phyloP scores from a whole-genome alignment of 179 eudicot species.

The Gypsophila paniculata region DNA sequence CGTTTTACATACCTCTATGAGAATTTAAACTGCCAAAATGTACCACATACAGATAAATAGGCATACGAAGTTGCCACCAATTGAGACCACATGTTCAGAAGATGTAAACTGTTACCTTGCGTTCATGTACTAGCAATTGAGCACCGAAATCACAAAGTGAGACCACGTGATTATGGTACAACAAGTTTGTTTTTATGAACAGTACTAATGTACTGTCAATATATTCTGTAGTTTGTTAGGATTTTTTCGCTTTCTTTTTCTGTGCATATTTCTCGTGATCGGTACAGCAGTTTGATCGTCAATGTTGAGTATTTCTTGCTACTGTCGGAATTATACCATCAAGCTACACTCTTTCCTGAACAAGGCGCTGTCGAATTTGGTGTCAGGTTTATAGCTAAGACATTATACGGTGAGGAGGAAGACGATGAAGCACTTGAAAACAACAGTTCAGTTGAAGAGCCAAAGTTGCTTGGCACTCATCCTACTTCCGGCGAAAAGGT shows the following conservation, averaged over 20 bases:
- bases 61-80: background rate
- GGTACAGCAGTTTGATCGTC: background rate
- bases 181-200: background rate
- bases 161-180: background rate
- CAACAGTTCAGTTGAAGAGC: constrained; percentile 45
- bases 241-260: background rate
- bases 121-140: background rate
- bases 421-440: constrained; percentile 53
- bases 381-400: constrained; percentile 81
- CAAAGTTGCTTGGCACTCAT: constrained; percentile 76
- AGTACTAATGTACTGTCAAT: too few species aligned
- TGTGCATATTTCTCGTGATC: background rate
- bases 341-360: constrained; percentile 8
- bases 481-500: constrained; percentile 82
- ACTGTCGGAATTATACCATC: constrained; percentile 2
- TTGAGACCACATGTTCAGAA: background rate
- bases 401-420: constrained; percentile 79
- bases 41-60: background rate
- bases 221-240: background rate
- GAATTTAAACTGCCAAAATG: background rate
- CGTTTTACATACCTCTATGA: too few species aligned
- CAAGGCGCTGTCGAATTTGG: constrained; percentile 17
- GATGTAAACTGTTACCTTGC: background rate
- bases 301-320: background rate
- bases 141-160: background rate